phyloP scores from a whole-genome alignment of 2,329 filamentous ascomycete genomes.

The Alternaria ventricosa region DNA sequence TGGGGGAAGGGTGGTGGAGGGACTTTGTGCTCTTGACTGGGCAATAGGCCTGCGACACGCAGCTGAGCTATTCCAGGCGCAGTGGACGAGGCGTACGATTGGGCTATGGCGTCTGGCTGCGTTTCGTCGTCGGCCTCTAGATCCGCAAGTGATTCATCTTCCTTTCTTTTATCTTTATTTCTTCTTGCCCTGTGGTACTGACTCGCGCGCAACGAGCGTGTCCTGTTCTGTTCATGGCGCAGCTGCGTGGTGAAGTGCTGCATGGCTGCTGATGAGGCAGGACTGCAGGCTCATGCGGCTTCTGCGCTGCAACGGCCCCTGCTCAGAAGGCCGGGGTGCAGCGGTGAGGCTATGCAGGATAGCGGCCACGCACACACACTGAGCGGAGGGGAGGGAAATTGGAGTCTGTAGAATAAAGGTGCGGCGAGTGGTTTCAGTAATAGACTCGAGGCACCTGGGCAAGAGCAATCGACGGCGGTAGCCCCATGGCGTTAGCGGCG shows the following conservation, averaged over 20 bases:
- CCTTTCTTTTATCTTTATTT: constrained; percentile 27
- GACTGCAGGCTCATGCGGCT: constrained; percentile 10
- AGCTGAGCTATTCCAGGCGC: constrained; percentile 37
- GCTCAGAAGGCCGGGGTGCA: constrained; percentile 2
- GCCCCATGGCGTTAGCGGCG: constrained; percentile 6
- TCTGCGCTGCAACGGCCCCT: constrained; percentile 2
- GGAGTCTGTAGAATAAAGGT: constrained; percentile 2
- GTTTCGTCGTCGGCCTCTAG: constrained; percentile 21
- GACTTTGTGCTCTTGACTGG: constrained; percentile 46
- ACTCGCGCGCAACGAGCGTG: constrained; percentile 41
- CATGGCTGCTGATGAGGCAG: constrained; percentile 29
- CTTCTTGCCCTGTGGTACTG: constrained; percentile 36
- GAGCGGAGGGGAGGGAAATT: not conserved
- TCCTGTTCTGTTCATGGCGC: constrained; percentile 33
- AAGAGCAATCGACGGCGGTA: constrained; percentile 1
- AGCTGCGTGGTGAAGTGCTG: constrained; percentile 43
- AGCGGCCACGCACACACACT: not conserved
- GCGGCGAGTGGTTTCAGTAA: constrained; percentile 7
- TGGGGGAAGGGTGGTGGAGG: constrained; percentile 56
- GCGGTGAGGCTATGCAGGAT: constrained; percentile 9
- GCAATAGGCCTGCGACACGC: constrained; percentile 51
- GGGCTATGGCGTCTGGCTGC: constrained; percentile 12
- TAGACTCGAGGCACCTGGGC: not conserved
- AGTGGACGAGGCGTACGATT: constrained; percentile 26
- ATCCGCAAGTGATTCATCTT: constrained; percentile 19